Evolutionary conservation across 1,284 basidiomycete species (phyloP).

Genomic region (Xerocomus nothofagi): DNA sequence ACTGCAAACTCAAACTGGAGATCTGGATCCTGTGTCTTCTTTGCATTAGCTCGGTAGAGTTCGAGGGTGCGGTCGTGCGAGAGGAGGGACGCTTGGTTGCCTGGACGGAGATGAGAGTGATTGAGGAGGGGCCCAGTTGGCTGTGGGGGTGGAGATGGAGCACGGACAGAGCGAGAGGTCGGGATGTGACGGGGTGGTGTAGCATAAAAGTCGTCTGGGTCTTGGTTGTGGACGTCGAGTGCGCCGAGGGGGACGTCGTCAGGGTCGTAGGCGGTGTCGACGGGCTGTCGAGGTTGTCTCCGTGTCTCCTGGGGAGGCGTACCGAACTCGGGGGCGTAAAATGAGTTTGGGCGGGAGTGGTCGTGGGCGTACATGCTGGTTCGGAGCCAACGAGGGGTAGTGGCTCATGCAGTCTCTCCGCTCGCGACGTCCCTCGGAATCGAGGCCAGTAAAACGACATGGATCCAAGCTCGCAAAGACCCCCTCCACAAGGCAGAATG

Average conservation of each 20-base stretch:
- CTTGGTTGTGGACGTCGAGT: slow-evolving; percentile 22
- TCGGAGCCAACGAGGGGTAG: slow-evolving; percentile 21
- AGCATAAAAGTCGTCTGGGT: slow-evolving; percentile 42
- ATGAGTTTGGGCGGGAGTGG: slow-evolving; percentile 38
- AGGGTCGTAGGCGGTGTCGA: slow-evolving; percentile 34
- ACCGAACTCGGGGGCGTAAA: slow-evolving; percentile 35
- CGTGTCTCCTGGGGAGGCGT: slow-evolving; percentile 5
- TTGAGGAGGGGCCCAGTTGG: slow-evolving; percentile 73
- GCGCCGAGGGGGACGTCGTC: slow-evolving; percentile 36
- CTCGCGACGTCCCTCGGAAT: slow-evolving; percentile 54
- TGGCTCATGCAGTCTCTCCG: slow-evolving; percentile 71
- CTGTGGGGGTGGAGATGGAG: slow-evolving; percentile 44
- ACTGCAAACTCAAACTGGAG: slow-evolving; percentile 98
- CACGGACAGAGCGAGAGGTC: slow-evolving; percentile 41
- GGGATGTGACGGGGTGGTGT: slow-evolving; percentile 29
- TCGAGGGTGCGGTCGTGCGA: slow-evolving; percentile 95
- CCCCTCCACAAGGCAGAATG: slow-evolving; percentile 35
- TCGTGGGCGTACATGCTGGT: slow-evolving; percentile 36
- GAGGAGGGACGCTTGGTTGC: slow-evolving; percentile 88
- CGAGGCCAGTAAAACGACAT: slow-evolving; percentile 38
- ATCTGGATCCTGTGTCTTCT: slow-evolving; percentile 98
- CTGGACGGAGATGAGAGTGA: slow-evolving; percentile 92
- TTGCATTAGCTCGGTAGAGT: slow-evolving; percentile 95
- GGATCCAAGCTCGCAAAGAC: slow-evolving; percentile 43
- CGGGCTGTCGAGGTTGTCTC: slow-evolving; percentile 27